A percentile compares a stretch with the other conserved stretches of the same genome.
Evolutionary conservation across 768 basidiomycete species (phyloP).

Genomic region (Leucosporidium yakuticum): DNA sequence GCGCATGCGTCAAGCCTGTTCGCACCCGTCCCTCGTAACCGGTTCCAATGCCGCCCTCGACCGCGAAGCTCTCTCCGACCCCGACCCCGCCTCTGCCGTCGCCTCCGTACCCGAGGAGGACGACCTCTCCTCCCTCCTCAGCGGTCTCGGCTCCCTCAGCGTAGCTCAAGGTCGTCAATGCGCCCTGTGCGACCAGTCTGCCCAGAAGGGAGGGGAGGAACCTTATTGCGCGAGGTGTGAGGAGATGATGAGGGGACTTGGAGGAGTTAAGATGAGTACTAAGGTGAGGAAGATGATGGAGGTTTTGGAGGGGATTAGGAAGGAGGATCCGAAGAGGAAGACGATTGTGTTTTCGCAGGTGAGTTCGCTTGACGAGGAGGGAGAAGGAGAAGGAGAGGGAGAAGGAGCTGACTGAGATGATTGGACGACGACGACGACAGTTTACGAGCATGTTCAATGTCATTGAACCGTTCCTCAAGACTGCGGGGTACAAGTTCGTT

Average conservation of each 20-base stretch:
- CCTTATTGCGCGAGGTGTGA: conserved; percentile 59
- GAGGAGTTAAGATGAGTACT: conserved; percentile 49
- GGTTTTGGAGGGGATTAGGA: conserved; percentile 61
- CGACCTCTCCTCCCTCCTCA: conserved; percentile 63
- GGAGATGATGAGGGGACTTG: conserved; percentile 50
- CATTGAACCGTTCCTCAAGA: conserved; percentile 73
- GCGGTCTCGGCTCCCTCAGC: conserved; percentile 63
- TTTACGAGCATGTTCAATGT: conserved; percentile 74
- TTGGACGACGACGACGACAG: conserved; percentile 14
- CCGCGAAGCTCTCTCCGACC: conserved; percentile 42
- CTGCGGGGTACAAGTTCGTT: conserved; percentile 63
- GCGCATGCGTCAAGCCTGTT: conserved; percentile 78
- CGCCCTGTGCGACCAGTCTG: conserved; percentile 10
- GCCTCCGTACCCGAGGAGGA: conserved; percentile 51
- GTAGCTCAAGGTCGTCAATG: conserved; percentile 45
- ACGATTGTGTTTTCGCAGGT: conserved; percentile 84
- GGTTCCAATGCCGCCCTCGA: conserved; percentile 49
- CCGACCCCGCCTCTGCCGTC: conserved; percentile 45
- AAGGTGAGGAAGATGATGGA: conserved; percentile 80
- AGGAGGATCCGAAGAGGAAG: conserved; percentile 57
- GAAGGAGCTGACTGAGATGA: neutral
- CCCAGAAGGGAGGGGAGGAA: neutral
- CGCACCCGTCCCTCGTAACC: conserved; percentile 27
- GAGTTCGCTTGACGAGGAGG: neutral
- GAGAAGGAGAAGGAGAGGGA: too few species aligned